These are phyloP conservation scores for Brassica incana DNA, from an alignment of 345 rosid species.

Conservation along the genomic window DNA sequence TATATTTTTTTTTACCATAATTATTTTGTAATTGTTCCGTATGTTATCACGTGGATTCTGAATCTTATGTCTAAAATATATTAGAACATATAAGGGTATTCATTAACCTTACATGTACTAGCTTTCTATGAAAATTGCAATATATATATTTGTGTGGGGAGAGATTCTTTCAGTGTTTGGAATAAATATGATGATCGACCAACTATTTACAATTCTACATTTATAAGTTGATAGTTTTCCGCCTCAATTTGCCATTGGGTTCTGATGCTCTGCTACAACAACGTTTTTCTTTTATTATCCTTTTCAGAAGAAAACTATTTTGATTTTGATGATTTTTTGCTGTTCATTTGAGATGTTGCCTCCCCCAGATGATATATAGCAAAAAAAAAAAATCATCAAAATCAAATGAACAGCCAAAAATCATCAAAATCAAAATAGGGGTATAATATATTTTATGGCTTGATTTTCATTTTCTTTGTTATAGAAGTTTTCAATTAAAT, in stretches of 20 bases:
- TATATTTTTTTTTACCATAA: no score
- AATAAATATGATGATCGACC: neutral
- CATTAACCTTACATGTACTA: no score
- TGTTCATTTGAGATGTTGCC: constrained; percentile 31
- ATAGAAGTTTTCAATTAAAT: neutral
- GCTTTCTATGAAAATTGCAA: neutral
- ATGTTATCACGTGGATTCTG: no score
- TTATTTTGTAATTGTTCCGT: no score
- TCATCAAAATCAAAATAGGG: no score
- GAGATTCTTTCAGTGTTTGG: neutral
- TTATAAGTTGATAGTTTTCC: neutral
- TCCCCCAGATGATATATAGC: constrained; percentile 22
- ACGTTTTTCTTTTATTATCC: neutral
- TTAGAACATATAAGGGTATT: neutral
- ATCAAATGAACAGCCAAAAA: no score
- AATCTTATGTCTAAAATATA: neutral
- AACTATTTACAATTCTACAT: neutral
- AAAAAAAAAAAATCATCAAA: neutral
- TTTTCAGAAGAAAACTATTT: neutral
- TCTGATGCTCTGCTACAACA: constrained; percentile 1
- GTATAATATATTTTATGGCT: neutral
- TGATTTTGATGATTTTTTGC: neutral
- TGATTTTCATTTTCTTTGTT: neutral
- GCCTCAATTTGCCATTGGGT: neutral
- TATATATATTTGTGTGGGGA: neutral